A percentile compares a stretch with the other conserved stretches of the same genome.
Conservation (phyloP, 441 rosid genomes). For the Jatropha podagrica region DNA sequence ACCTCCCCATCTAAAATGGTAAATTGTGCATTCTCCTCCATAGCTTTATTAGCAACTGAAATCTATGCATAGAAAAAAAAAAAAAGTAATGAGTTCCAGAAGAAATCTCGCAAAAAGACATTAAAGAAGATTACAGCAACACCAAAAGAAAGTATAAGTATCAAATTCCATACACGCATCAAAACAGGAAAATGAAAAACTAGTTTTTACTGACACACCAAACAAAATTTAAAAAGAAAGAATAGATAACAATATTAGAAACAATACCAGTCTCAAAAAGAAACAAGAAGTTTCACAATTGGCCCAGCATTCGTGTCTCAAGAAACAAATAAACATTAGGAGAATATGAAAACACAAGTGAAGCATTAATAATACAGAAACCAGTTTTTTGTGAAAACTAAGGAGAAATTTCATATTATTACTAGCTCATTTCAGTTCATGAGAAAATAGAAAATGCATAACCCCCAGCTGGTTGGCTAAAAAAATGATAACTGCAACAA, state of each 20-base stretch:
- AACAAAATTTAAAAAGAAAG: neutral
- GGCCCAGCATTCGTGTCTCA: neutral
- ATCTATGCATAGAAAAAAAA: neutral
- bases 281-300: neutral
- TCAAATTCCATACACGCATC: neutral
- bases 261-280: neutral
- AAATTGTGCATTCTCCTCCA: slow-evolving; percentile 55
- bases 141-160: neutral
- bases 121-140: neutral
- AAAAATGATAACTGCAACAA: neutral
- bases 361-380: neutral
- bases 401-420: neutral
- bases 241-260: neutral
- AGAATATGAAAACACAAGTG: neutral
- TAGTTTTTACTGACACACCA: neutral
- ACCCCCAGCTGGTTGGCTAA: neutral
- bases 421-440: neutral
- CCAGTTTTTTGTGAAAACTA: neutral
- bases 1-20: slow-evolving; percentile 67
- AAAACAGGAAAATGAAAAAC: neutral
- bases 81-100: neutral
- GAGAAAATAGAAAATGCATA: neutral
- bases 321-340: neutral
- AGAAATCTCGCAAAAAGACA: neutral
- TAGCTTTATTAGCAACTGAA: slow-evolving; percentile 27